Conservation (phyloP, 306 rosid genomes). For the Herpetospermum pedunculosum region DNA sequence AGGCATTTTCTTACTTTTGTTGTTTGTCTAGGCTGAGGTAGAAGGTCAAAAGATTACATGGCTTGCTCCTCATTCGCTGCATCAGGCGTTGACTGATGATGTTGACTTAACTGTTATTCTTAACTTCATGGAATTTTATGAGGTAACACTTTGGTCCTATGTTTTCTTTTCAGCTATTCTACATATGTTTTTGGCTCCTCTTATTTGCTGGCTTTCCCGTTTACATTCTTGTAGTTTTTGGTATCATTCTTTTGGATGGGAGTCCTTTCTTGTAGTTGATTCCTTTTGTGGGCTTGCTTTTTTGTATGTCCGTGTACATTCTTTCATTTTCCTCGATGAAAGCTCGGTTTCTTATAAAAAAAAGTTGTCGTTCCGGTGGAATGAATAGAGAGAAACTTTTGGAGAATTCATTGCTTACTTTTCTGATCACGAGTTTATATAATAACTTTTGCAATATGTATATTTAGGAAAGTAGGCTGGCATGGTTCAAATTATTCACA, state of each 20-base stretch:
- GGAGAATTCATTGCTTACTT: not conserved
- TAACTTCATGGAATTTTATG: constrained; percentile 63
- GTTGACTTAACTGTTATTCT: constrained; percentile 63
- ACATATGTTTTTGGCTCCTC: not conserved
- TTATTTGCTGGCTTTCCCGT: too few species aligned
- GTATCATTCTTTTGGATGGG: too few species aligned
- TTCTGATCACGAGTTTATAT: not conserved
- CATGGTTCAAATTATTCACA: too few species aligned
- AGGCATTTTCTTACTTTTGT: not conserved
- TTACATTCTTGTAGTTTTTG: too few species aligned
- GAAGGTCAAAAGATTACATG: constrained; percentile 74
- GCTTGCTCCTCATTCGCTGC: constrained; percentile 86
- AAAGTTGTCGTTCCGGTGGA: not conserved
- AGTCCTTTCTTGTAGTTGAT: too few species aligned
- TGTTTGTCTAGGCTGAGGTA: constrained; percentile 52
- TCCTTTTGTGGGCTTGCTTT: too few species aligned
- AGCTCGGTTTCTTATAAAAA: too few species aligned
- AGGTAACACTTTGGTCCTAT: constrained; percentile 31
- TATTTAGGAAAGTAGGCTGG: too few species aligned
- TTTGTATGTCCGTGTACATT: too few species aligned
- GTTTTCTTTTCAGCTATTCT: not conserved
- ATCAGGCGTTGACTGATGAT: constrained; percentile 71
- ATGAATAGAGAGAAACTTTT: not conserved
- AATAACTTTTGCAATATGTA: not conserved
- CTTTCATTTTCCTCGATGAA: too few species aligned